phyloP scores from a whole-genome alignment of 805 yeast genomes.

The Candida ovalis region DNA sequence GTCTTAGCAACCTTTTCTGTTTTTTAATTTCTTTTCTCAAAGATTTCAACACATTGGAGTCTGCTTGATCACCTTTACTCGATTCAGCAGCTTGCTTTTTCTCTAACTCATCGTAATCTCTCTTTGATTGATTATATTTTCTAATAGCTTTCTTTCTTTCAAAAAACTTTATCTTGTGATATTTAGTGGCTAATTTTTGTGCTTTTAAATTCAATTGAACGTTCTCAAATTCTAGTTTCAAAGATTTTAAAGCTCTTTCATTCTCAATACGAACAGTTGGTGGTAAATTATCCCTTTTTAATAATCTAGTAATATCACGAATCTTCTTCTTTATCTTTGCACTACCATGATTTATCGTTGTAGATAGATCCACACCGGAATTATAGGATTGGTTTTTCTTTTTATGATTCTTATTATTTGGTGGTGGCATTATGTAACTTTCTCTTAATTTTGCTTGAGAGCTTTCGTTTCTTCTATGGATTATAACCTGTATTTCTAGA shows the following conservation, averaged over 20 bases:
- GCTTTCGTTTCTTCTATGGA: no score
- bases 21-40: slow-evolving; percentile 31
- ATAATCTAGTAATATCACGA: slow-evolving; percentile 75
- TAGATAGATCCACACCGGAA: slow-evolving; percentile 25
- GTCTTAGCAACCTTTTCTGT: slow-evolving; percentile 46
- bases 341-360: slow-evolving; percentile 28
- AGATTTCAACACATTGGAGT: slow-evolving; percentile 22
- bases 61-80: slow-evolving; percentile 2
- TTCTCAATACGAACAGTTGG: slow-evolving; percentile 50
- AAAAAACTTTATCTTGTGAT: slow-evolving; percentile 91
- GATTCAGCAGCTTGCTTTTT: slow-evolving; percentile 16
- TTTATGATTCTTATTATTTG: not conserved
- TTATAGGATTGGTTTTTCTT: not conserved
- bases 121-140: slow-evolving; percentile 52
- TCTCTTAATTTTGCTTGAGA: no score
- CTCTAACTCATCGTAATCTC: slow-evolving; percentile 35
- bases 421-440: slow-evolving; percentile 7
- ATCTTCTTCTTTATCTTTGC: slow-evolving; percentile 77
- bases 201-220: slow-evolving; percentile 38
- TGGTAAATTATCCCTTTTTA: slow-evolving; percentile 54
- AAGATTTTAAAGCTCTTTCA: slow-evolving; percentile 43
- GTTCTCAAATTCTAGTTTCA: slow-evolving; percentile 42
- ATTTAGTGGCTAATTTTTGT: slow-evolving; percentile 54
- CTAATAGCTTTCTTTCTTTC: slow-evolving; percentile 84
- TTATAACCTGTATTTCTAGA: no score